Percentiles rank a stretch among this genome's conserved stretches.
Conservation (phyloP, 805 yeast genomes). For the Torulaspora indica region DNA sequence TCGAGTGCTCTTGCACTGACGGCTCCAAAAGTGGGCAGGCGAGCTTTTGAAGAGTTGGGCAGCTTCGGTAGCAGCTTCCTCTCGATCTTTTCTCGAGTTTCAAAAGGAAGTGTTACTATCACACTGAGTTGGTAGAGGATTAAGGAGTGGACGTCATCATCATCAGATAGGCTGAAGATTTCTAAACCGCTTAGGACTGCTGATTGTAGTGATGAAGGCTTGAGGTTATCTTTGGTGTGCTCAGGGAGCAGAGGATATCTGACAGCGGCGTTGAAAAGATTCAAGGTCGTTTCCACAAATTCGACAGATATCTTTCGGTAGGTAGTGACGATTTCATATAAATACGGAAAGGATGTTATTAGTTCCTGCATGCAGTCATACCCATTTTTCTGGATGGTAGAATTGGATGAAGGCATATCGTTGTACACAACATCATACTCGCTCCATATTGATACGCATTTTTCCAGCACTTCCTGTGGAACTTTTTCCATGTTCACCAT, state of each 20-base stretch:
- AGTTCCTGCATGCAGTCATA: conserved; percentile 59
- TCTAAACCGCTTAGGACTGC: conserved; percentile 50
- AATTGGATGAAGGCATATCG: conserved; percentile 32
- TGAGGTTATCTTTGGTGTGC: conserved; percentile 47
- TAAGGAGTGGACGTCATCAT: conserved; percentile 40
- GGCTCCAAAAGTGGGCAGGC: conserved; percentile 62
- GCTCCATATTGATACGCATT: conserved; percentile 51
- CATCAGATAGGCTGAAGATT: conserved; percentile 27
- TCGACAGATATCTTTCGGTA: conserved; percentile 34
- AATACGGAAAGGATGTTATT: conserved; percentile 47
- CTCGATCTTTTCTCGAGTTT: conserved; percentile 52
- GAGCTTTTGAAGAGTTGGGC: conserved; percentile 31
- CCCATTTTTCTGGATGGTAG: conserved; percentile 36
- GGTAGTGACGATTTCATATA: conserved; percentile 40
- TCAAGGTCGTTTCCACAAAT: conserved; percentile 47
- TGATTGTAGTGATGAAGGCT: conserved; percentile 60
- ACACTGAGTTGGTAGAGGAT: conserved; percentile 52
- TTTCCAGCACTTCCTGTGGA: conserved; percentile 32
- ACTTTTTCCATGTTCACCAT: conserved; percentile 36
- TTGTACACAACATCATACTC: conserved; percentile 43
- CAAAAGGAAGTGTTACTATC: conserved; percentile 55
- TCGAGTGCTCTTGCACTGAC: conserved; percentile 47
- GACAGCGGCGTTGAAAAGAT: conserved; percentile 59
- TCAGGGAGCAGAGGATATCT: conserved; percentile 70
- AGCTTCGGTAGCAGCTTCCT: conserved; percentile 45